phyloP scores from a whole-genome alignment of 2,329 filamentous ascomycete genomes.

The Knoxdaviesia proteae region DNA sequence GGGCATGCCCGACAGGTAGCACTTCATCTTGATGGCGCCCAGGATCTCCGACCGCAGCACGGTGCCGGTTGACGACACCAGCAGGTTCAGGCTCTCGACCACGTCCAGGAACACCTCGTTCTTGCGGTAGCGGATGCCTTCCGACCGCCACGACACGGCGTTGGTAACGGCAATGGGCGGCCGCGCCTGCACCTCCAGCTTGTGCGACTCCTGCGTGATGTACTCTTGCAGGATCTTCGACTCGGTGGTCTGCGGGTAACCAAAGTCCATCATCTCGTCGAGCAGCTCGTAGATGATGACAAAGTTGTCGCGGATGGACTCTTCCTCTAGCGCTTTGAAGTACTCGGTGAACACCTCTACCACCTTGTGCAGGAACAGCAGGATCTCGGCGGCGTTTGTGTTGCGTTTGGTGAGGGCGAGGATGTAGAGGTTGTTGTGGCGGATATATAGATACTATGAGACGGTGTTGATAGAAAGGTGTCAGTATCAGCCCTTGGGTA shows the following conservation, averaged over 20 bases:
- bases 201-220: conserved; percentile 98
- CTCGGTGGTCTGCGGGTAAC: conserved; percentile 95
- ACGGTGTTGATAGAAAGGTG: conserved; percentile 2
- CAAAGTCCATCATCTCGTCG: conserved; percentile 99
- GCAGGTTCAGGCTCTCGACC: conserved; percentile 84
- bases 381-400: conserved; percentile 94
- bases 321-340: conserved; percentile 97
- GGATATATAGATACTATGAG: conserved; percentile 83
- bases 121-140: conserved; percentile 95
- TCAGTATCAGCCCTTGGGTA: neutral
- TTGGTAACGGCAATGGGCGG: conserved; percentile 97
- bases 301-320: conserved; percentile 97
- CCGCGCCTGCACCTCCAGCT: conserved; percentile 86
- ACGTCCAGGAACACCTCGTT: conserved; percentile 99
- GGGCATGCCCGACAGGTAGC: conserved; percentile 95
- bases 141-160: conserved; percentile 91
- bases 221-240: conserved; percentile 98
- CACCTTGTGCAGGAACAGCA: conserved; percentile 92
- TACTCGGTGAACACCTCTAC: conserved; percentile 99
- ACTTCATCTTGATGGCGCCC: conserved; percentile 98
- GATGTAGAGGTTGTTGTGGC: conserved; percentile 97
- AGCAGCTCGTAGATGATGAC: conserved; percentile 97
- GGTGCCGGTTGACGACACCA: conserved; percentile 86
- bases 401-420: conserved; percentile 96
- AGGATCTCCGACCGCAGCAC: conserved; percentile 91